Evolutionary conservation across 768 basidiomycete species (phyloP).

Genomic region (Mycena floridula): DNA sequence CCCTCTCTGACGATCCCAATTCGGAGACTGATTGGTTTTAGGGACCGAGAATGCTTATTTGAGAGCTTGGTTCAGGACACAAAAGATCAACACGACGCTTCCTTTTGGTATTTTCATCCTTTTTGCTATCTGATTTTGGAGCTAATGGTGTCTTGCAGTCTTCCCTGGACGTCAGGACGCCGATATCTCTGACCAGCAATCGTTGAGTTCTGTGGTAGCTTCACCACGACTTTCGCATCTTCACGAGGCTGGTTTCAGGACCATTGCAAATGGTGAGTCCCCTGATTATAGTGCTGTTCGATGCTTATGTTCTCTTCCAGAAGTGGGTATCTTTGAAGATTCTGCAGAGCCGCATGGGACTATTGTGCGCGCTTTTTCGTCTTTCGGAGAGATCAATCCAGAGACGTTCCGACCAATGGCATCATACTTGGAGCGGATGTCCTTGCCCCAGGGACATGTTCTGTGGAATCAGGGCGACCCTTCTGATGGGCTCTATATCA

Average conservation of each 20-base stretch:
- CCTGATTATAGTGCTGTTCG: not conserved
- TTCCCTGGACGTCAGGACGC: constrained; percentile 54
- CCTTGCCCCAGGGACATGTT: constrained; percentile 48
- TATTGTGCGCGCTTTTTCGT: constrained; percentile 73
- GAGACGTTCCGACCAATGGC: constrained; percentile 57
- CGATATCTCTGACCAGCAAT: constrained; percentile 38
- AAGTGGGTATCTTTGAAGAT: constrained; percentile 26
- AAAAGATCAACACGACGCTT: constrained; percentile 46
- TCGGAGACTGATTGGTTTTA: constrained; percentile 12
- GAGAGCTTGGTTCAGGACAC: constrained; percentile 67
- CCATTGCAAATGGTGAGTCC: constrained; percentile 52
- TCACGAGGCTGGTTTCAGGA: constrained; percentile 64
- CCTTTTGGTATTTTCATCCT: constrained; percentile 33
- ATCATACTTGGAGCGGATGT: constrained; percentile 64
- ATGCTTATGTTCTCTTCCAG: constrained; percentile 9
- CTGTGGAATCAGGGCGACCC: constrained; percentile 77
- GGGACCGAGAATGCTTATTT: constrained; percentile 96
- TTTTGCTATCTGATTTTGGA: not conserved
- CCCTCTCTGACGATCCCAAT: not conserved
- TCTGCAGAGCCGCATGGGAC: constrained; percentile 64
- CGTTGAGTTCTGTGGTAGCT: constrained; percentile 40
- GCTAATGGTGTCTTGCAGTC: constrained; percentile 23
- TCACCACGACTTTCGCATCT: constrained; percentile 69
- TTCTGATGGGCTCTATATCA: constrained; percentile 82
- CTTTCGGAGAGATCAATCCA: constrained; percentile 53